These are phyloP conservation scores for Salvia rosmarinus DNA, from an alignment of 257 asterid species.

Conservation along the genomic window DNA sequence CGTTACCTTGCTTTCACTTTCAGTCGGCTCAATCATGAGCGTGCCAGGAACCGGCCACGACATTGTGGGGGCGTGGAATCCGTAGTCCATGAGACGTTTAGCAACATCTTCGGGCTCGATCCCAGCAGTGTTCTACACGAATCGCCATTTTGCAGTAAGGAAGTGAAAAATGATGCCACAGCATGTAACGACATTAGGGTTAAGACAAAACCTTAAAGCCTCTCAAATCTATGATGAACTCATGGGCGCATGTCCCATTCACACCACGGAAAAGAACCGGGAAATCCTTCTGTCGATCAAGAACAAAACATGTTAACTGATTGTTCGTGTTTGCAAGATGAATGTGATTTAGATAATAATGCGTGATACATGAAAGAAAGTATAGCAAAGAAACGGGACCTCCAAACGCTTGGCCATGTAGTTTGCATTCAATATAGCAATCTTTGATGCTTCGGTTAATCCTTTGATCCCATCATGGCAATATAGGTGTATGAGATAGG, in stretches of 20 bases:
- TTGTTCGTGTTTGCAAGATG: background rate
- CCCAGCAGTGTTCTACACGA: constrained; percentile 79
- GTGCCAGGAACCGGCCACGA: constrained; percentile 99
- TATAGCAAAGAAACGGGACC: constrained; percentile 47
- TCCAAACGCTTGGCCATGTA: constrained; percentile 97
- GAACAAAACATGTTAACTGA: constrained; percentile 31
- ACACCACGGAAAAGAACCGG: constrained; percentile 97
- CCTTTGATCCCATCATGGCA: constrained; percentile 97
- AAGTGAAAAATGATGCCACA: background rate
- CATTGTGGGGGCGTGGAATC: constrained; percentile 98
- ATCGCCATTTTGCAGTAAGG: constrained; percentile 27
- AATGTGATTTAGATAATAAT: background rate
- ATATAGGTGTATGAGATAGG: constrained; percentile 97
- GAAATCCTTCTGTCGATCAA: constrained; percentile 66
- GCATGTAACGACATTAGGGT: background rate
- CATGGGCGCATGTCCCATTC: constrained; percentile 91
- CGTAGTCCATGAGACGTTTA: constrained; percentile 96
- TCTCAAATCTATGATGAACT: constrained; percentile 91
- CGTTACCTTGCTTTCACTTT: constrained; percentile 97
- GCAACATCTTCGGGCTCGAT: constrained; percentile 98
- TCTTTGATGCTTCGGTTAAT: constrained; percentile 88
- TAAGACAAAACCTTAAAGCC: constrained; percentile 67
- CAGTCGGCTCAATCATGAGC: constrained; percentile 97
- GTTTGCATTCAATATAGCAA: constrained; percentile 88
- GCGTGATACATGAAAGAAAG: background rate